These are phyloP conservation scores for Heliosperma pusillum DNA, from an alignment of 148 eudicot genomes.

Conservation along the genomic window DNA sequence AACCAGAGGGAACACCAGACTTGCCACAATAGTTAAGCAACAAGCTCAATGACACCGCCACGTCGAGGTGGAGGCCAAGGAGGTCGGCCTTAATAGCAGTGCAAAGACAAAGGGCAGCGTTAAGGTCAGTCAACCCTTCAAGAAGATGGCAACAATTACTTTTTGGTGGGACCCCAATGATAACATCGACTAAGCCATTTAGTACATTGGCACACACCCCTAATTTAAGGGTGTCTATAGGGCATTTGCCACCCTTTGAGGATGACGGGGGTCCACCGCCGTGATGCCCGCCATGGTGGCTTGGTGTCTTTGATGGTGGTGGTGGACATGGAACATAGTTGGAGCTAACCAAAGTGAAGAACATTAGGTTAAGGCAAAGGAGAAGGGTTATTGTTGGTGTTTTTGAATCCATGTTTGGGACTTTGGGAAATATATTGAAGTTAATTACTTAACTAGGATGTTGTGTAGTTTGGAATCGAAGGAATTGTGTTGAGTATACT, in stretches of 20 bases:
- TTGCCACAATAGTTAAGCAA: constrained; percentile 47
- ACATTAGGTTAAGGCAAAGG: constrained; percentile 6
- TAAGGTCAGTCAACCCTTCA: constrained; percentile 38
- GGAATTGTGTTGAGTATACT: background rate
- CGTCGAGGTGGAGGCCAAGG: constrained; percentile 48
- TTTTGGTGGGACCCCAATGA: constrained; percentile 34
- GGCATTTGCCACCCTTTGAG: constrained; percentile 29
- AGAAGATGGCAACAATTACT: constrained; percentile 39
- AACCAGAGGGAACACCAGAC: constrained; percentile 27
- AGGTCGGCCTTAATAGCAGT: constrained; percentile 49
- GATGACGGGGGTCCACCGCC: background rate
- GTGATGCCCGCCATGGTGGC: background rate
- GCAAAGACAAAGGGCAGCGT: constrained; percentile 46
- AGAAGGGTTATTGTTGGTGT: background rate
- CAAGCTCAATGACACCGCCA: constrained; percentile 44
- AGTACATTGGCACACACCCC: constrained; percentile 47
- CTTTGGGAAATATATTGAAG: no score
- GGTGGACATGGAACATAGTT: background rate
- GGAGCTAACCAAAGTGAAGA: constrained; percentile 13
- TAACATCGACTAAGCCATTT: constrained; percentile 32
- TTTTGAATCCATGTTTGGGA: background rate
- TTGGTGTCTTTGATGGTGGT: background rate
- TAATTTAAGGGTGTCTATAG: constrained; percentile 48
- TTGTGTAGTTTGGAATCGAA: background rate
- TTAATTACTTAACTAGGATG: no score